A percentile compares a stretch with the other conserved stretches of the same genome.
Conservation (phyloP, 202 grass and related monocot genomes). For the Hordeum pubiflorum region DNA sequence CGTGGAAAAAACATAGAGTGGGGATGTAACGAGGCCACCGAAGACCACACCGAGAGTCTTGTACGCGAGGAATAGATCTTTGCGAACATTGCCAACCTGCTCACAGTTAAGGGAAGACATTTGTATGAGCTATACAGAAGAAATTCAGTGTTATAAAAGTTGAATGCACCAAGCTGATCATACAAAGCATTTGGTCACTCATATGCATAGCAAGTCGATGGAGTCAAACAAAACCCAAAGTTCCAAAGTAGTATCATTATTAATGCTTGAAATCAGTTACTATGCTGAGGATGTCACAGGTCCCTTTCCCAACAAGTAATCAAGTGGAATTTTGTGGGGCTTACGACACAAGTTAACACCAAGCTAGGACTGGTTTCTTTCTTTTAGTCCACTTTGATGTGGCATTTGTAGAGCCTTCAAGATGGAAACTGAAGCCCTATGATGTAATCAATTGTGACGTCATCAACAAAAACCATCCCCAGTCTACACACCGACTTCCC, state of each 20-base stretch:
- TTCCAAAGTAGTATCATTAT: background rate
- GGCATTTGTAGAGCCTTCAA: background rate
- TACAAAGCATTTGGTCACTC: background rate
- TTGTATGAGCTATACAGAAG: background rate
- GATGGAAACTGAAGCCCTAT: background rate
- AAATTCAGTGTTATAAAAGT: background rate
- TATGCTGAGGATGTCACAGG: too few relatives aligned
- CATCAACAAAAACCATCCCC: background rate
- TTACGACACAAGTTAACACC: background rate
- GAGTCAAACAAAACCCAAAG: background rate
- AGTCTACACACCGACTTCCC: background rate
- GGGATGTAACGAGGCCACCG: slow-evolving; percentile 63
- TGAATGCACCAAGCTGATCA: background rate
- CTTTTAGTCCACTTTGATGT: background rate
- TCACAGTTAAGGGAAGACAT: slow-evolving; percentile 9
- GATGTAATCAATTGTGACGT: background rate
- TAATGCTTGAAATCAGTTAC: background rate
- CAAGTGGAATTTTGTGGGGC: background rate
- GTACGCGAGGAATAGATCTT: slow-evolving; percentile 43
- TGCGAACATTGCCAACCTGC: slow-evolving; percentile 29
- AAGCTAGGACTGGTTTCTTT: background rate
- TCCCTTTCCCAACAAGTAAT: background rate
- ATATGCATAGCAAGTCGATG: background rate
- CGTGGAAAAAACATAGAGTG: slow-evolving; percentile 60
- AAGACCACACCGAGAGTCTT: slow-evolving; percentile 65